These are phyloP conservation scores for Trichophyton simii DNA, from an alignment of 2,329 filamentous ascomycete species.

Conservation along the genomic window DNA sequence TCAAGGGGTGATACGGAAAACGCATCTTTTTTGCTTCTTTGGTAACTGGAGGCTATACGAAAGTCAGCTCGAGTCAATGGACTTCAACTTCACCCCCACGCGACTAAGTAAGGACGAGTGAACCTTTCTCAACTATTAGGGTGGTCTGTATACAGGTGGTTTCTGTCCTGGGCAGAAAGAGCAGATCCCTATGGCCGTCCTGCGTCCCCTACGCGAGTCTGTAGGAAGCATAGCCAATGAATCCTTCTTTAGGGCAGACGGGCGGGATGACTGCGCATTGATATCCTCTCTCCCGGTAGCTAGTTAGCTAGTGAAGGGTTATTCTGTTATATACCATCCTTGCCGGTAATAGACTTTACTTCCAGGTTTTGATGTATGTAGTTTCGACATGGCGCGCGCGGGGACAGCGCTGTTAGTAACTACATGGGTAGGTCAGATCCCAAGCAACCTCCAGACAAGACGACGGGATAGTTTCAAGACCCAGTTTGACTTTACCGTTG, in stretches of 20 bases:
- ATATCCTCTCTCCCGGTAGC: background rate
- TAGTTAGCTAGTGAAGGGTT: background rate
- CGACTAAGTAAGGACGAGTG: background rate
- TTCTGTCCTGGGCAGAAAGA: too few relatives aligned
- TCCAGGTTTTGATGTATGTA: too few relatives aligned
- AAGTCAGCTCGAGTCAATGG: too few relatives aligned
- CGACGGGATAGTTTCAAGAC: background rate
- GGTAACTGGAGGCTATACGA: background rate
- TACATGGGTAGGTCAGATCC: background rate
- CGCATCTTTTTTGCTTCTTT: background rate
- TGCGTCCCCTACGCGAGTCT: background rate
- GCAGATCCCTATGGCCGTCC: background rate
- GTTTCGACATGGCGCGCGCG: too few relatives aligned
- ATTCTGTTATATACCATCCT: background rate
- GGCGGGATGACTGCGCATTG: background rate
- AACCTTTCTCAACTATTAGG: background rate
- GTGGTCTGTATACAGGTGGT: background rate
- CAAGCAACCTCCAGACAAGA: background rate
- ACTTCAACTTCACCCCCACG: background rate
- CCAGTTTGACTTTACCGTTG: background rate
- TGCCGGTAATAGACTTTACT: too few relatives aligned
- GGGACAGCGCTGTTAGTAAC: too few relatives aligned
- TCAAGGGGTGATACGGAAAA: background rate
- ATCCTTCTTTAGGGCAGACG: background rate
- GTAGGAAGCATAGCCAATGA: background rate